Evolutionary conservation across 192 early-diverging fungal genomes (phyloP).

Genomic region (Borealophlyctis nickersoniae): DNA sequence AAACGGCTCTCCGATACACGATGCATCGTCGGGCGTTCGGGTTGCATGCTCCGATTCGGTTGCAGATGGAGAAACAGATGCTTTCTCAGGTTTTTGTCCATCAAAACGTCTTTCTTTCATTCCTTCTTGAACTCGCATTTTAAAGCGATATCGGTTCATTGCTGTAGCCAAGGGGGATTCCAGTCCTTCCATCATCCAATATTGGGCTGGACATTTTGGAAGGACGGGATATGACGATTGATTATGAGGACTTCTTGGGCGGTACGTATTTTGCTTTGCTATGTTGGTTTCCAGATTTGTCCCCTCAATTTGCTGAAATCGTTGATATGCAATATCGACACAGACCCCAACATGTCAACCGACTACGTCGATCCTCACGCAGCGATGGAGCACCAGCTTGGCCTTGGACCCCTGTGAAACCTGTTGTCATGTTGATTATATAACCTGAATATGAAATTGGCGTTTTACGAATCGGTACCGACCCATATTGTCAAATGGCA

Average conservation of each 20-base stretch:
- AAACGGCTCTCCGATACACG: conserved; percentile 73
- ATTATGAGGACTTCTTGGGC: conserved; percentile 86
- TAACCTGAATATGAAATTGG: no score
- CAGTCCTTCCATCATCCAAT: conserved; percentile 61
- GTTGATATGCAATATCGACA: background rate
- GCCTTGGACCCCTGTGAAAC: conserved; percentile 28
- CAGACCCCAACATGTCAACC: conserved; percentile 56
- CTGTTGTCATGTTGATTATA: no score
- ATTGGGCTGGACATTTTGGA: conserved; percentile 79
- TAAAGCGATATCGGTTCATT: no score
- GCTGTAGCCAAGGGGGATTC: conserved; percentile 44
- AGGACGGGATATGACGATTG: conserved; percentile 85
- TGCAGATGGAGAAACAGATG: conserved; percentile 85
- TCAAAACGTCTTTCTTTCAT: conserved; percentile 36
- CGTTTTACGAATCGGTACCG: no score
- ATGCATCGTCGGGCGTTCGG: conserved; percentile 82
- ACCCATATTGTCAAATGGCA: no score
- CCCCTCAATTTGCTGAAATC: background rate
- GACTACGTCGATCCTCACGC: conserved; percentile 64
- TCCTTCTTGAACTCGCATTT: no score
- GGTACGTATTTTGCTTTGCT: conserved; percentile 43
- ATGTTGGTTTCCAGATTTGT: background rate
- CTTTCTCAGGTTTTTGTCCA: conserved; percentile 43
- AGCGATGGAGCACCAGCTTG: conserved; percentile 63
- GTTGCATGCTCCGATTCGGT: conserved; percentile 85